Evolutionary conservation across 1,284 basidiomycete species (phyloP), one percentile per base, ranked within the genome.

Genomic region (Tremellales sp.): DNA sequence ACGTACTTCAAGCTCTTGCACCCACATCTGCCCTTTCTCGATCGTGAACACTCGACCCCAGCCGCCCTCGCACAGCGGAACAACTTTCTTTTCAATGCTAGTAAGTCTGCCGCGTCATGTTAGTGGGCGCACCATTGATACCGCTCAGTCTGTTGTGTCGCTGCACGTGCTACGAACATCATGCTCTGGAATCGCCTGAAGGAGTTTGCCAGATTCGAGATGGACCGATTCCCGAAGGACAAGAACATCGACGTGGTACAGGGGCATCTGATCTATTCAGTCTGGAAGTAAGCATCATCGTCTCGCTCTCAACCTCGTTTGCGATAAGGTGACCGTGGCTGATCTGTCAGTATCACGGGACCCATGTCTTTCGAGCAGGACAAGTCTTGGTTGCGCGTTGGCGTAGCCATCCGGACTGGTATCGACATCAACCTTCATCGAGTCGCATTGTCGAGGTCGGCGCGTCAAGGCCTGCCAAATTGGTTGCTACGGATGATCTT

Each of bases 1-100:
- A 48, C 56, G n/a, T 67, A 57, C 48, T 60, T 60, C 41, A 40
- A 39, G 15, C 50, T 55, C 27, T 48, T 65, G 7, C 63, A 67
- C 43, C 65, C 60, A 4, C 61, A 67, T 47, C 48, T 67, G 7
- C 65, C 65, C 1, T 36, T 65, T 5, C 49, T 67, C 3, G 65
- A 67, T 41, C 41, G 44, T 19, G 48, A 52, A 2, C 60, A 61
- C 24, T 59, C 54, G 6, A 40, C 56, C 1, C 60, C 61, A 1
- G 43, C 49, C 4, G 51, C 51, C 6, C 52, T 67, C 1, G 65
- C 65, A 5, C 48, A 62, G 26, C 53, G 65, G 3, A 58, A 54
- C 47, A 68, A 65, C 45, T 64, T 60, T 35, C 57, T 68, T n/a
- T 67, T 67, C 53, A 67, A 67, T 45, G 63, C 65, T 1, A 65